Conservation (phyloP, 2,329 filamentous ascomycete species). For the Trichophyton rubrum region DNA sequence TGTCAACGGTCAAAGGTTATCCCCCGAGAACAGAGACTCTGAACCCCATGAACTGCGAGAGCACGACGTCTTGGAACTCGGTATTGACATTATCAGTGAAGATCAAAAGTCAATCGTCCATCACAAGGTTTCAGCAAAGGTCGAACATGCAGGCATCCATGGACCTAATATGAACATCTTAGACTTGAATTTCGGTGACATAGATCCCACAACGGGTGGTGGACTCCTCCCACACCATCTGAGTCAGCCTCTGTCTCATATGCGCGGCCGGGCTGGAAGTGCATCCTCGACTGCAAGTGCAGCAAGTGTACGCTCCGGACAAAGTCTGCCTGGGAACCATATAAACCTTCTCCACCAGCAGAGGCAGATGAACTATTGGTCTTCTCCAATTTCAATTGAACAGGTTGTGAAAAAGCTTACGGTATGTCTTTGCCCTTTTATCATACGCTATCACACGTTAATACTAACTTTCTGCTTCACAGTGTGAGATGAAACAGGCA, state of each 20-base stretch:
- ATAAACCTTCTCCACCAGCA: conserved; percentile 54
- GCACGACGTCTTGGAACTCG: conserved; percentile 82
- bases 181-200: conserved; percentile 83
- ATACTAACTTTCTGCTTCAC: conserved; percentile 9
- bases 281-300: conserved; percentile 54
- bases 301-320: conserved; percentile 44
- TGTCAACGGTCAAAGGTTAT: conserved; percentile 82
- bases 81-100: conserved; percentile 97
- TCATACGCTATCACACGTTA: background rate
- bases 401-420: conserved; percentile 82
- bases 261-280: conserved; percentile 57
- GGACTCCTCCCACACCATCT: conserved; percentile 58
- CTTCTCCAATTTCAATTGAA: conserved; percentile 82
- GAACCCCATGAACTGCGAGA: conserved; percentile 89
- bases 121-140: conserved; percentile 93
- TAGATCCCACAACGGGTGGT: conserved; percentile 64
- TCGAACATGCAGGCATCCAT: conserved; percentile 85
- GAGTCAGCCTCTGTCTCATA: conserved; percentile 51
- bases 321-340: conserved; percentile 45
- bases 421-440: conserved; percentile 35
- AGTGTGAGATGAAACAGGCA: conserved; percentile 85
- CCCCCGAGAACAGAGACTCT: conserved; percentile 88
- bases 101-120: conserved; percentile 98
- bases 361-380: conserved; percentile 67
- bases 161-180: conserved; percentile 55